phyloP scores from a whole-genome alignment of 345 rosid species.

The Linum tenue region DNA sequence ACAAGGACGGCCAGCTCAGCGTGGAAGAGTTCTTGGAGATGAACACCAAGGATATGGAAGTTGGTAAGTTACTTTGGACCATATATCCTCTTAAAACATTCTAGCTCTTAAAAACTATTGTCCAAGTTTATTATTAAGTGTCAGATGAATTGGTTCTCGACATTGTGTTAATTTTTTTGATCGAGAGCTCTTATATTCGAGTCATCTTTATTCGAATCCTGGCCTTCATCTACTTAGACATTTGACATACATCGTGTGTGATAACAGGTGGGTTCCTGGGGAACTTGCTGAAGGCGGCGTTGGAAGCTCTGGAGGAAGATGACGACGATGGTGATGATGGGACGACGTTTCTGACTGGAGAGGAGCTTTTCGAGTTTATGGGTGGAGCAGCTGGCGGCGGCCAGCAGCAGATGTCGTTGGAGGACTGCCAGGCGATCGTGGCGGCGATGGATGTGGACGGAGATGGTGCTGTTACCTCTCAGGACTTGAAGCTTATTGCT shows the following conservation, averaged over 20 bases:
- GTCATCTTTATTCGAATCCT: no score
- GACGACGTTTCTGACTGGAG: slow-evolving; percentile 22
- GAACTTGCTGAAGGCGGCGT: slow-evolving; percentile 20
- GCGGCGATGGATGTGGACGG: slow-evolving; percentile 44
- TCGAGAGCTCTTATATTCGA: no score
- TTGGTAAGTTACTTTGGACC: slow-evolving; percentile 13
- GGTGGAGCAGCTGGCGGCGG: slow-evolving; percentile 16
- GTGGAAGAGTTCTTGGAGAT: slow-evolving; percentile 48
- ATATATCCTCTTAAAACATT: neutral
- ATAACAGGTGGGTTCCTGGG: slow-evolving; percentile 11
- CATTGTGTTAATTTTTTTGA: no score
- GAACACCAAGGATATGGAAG: slow-evolving; percentile 44
- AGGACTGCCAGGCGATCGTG: slow-evolving; percentile 29
- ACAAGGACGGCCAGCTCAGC: slow-evolving; percentile 48
- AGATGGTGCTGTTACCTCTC: slow-evolving; percentile 38
- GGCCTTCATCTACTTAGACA: no score
- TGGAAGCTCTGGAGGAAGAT: slow-evolving; percentile 24
- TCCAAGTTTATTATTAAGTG: no score
- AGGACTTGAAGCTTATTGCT: slow-evolving; percentile 34
- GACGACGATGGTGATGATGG: slow-evolving; percentile 12
- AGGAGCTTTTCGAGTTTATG: slow-evolving; percentile 27
- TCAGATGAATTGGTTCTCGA: no score
- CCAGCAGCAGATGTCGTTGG: slow-evolving; percentile 15
- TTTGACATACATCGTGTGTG: neutral
- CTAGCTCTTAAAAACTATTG: no score